Evolutionary conservation across 495 filamentous ascomycete species (phyloP), one percentile per base, ranked within the genome.

Genomic region (Penicillium subrubescens): DNA sequence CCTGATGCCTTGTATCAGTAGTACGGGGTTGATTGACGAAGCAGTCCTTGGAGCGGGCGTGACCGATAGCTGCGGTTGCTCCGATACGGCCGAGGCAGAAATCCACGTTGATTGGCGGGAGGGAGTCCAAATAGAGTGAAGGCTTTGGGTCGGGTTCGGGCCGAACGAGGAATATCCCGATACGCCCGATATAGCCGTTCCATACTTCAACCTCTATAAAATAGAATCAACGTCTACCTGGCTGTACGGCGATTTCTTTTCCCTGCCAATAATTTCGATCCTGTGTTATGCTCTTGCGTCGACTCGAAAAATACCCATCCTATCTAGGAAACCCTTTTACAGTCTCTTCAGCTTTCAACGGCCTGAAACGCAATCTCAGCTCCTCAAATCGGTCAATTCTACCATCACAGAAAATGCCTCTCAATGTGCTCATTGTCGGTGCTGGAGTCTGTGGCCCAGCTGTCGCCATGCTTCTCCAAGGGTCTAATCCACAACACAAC

Each of bases 361-460:
- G 43, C 43, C n/a, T n/a, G 43, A 21, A 44, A 44, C n/a, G 43
- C 11, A 8, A 21, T 19, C 6, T 21, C 43, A 44, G 43, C 43
- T 44, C 19, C 43, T 44, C n/a, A 21, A 44, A 21, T 21, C 43
- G 7, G 43, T 21, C 43, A 44, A 10, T n/a, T 44, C 37, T 58
- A 17, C 56, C 0, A 31, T 58, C 37, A 44, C 19, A 43, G 37
- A 31, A 14, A 33, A 60, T 44, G 43, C n/a, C 43, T 60, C 43
- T 61, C 33, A 61, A 54, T 29, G 33, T 61, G 17, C 59, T 61
- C 25, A 25, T 61, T 21, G 46, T 53, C 7, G 59, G 59, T 1
- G 59, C 59, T 19, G 59, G 59, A 8, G 33, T 61, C 34, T 39
- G 59, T 25, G 59, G 59, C 34, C 59, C 46, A 41, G 33, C 59